phyloP scores from a whole-genome alignment of 495 filamentous ascomycete species.

The Chaetomidium leptoderma region DNA sequence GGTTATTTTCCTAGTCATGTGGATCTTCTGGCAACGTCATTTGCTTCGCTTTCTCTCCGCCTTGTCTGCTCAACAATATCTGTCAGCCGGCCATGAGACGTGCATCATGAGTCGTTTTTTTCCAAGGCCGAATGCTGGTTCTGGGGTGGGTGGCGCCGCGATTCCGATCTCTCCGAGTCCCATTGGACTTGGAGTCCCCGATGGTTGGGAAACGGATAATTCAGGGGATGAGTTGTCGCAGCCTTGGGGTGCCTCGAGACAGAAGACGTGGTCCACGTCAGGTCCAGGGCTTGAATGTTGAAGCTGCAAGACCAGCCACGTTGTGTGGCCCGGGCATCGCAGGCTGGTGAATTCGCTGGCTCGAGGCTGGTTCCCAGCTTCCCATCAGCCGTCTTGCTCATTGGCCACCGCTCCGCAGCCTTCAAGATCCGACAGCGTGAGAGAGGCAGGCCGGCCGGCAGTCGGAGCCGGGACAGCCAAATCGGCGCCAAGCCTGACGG shows the following conservation, averaged over 20 bases:
- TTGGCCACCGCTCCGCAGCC: neutral
- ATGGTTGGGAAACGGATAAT: neutral
- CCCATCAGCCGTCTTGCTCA: neutral
- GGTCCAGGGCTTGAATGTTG: no score
- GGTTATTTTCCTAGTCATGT: conserved; percentile 11
- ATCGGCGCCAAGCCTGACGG: neutral
- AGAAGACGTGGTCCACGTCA: no score
- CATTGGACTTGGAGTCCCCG: no score
- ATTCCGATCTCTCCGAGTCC: no score
- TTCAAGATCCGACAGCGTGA: neutral
- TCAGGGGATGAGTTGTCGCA: no score
- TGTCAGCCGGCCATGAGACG: conserved; percentile 13
- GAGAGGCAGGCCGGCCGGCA: conserved; percentile 2
- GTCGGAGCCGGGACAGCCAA: neutral
- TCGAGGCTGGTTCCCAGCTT: neutral
- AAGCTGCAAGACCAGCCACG: no score
- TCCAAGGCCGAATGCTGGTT: neutral
- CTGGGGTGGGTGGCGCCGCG: no score
- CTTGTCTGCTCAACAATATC: neutral
- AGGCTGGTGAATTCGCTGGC: no score
- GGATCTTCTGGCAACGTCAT: conserved; percentile 23
- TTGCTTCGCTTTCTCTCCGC: conserved; percentile 21
- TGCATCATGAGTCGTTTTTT: conserved; percentile 1
- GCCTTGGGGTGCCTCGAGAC: no score
- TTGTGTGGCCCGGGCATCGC: no score